Percentiles rank a stretch among this genome's conserved stretches.
phyloP scores from a whole-genome alignment of 1,284 basidiomycete genomes.

The Tylopilus sp. region DNA sequence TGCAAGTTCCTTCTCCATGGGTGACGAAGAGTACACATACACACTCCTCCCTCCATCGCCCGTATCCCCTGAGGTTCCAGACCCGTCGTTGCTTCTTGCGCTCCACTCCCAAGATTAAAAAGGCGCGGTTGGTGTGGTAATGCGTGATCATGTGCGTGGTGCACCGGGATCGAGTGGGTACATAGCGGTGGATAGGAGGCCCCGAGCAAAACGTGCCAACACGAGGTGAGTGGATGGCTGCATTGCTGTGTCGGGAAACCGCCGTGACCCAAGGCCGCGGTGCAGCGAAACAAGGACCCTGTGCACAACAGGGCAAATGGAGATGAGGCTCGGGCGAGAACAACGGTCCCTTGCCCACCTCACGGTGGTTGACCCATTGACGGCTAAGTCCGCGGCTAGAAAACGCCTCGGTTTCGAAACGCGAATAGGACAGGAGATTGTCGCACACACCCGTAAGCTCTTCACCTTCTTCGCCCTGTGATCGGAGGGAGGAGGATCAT shows the following conservation, averaged over 20 bases:
- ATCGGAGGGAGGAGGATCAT: not conserved
- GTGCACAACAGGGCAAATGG: not conserved
- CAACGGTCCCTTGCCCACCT: slow-evolving; percentile 1
- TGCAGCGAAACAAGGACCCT: slow-evolving; percentile 2
- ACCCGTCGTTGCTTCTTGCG: slow-evolving; percentile 6
- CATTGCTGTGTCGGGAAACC: slow-evolving; percentile 5
- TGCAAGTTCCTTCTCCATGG: slow-evolving; percentile 1
- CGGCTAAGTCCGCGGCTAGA: slow-evolving; percentile 10
- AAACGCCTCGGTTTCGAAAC: slow-evolving; percentile 1
- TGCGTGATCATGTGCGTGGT: slow-evolving; percentile 5
- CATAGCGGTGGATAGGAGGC: slow-evolving; percentile 2
- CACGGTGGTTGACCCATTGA: not conserved
- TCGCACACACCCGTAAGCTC: slow-evolving; percentile 3
- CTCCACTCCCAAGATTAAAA: slow-evolving; percentile 24
- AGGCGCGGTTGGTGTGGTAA: slow-evolving; percentile 15
- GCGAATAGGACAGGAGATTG: not conserved
- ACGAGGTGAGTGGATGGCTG: slow-evolving; percentile 17
- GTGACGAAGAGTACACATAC: not conserved
- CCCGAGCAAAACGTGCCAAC: slow-evolving; percentile 6
- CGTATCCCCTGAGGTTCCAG: slow-evolving; percentile 6
- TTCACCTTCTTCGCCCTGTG: not conserved
- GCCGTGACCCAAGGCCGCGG: slow-evolving; percentile 1
- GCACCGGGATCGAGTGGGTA: slow-evolving; percentile 18
- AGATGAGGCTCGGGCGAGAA: slow-evolving; percentile 1
- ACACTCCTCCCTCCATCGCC: slow-evolving; percentile 5